These are phyloP conservation scores for Eutrema salsugineum DNA, from an alignment of 441 rosid genomes.

Conservation along the genomic window DNA sequence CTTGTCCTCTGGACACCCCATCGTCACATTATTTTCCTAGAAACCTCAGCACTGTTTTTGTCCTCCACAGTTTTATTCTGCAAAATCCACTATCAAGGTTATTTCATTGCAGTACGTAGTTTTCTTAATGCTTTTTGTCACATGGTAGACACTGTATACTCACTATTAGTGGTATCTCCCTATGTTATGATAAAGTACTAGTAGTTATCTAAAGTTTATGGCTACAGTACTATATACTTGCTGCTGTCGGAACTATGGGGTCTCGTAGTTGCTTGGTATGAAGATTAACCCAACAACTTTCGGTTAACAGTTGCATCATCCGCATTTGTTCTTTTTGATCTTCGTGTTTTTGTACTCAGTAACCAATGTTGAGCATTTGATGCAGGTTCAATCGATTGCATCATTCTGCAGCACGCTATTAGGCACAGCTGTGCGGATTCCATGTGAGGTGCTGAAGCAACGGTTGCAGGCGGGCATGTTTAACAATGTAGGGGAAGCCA, in stretches of 20 bases:
- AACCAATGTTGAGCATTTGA: slow-evolving; percentile 7
- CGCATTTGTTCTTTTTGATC: background rate
- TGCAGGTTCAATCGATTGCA: slow-evolving; percentile 89
- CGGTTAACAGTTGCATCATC: background rate
- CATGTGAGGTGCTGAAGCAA: slow-evolving; percentile 98
- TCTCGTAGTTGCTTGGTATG: background rate
- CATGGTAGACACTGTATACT: background rate
- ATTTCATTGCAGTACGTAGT: background rate
- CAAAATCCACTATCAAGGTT: background rate
- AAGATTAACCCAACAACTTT: background rate
- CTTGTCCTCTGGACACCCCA: background rate
- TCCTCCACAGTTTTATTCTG: background rate
- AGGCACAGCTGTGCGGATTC: slow-evolving; percentile 95
- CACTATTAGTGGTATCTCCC: background rate
- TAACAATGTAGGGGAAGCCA: slow-evolving; percentile 88
- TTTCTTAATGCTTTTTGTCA: background rate
- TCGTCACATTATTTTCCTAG: background rate
- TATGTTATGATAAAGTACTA: background rate
- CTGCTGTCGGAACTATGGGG: background rate
- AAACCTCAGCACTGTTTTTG: background rate
- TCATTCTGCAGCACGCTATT: slow-evolving; percentile 92
- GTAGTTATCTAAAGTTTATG: background rate
- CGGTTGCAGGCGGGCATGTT: slow-evolving; percentile 91
- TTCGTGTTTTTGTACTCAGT: background rate
- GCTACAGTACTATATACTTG: background rate